Percentiles rank a stretch among this genome's conserved stretches.
phyloP scores from a whole-genome alignment of 768 basidiomycete species.

The Boletus rubroflammeus region DNA sequence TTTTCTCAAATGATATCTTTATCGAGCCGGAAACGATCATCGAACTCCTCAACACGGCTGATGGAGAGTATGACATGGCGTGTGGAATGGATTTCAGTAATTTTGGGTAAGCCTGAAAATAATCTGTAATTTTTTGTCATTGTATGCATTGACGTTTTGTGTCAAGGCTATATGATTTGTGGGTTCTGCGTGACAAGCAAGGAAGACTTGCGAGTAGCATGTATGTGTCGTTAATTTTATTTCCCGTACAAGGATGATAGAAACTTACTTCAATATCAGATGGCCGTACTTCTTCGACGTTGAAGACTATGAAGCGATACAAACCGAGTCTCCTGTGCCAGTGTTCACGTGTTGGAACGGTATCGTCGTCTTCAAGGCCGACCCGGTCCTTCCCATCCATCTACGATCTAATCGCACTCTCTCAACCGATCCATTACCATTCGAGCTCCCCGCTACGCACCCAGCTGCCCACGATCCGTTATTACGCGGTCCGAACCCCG shows the following conservation, averaged over 20 bases:
- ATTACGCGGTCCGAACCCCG: slow-evolving; percentile 15
- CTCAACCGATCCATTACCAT: slow-evolving; percentile 30
- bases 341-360: slow-evolving; percentile 48
- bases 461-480: slow-evolving; percentile 9
- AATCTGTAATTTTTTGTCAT: not conserved
- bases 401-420: slow-evolving; percentile 38
- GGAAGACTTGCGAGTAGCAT: slow-evolving; percentile 15
- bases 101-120: slow-evolving; percentile 30
- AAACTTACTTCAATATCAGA: not conserved
- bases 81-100: slow-evolving; percentile 40
- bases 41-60: slow-evolving; percentile 37
- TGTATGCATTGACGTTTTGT: not conserved
- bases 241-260: not conserved
- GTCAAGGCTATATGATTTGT: slow-evolving; percentile 20
- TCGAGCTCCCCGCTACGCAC: slow-evolving; percentile 10
- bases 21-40: slow-evolving; percentile 39
- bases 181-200: slow-evolving; percentile 22
- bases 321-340: slow-evolving; percentile 38
- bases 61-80: slow-evolving; percentile 41
- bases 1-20: slow-evolving; percentile 43
- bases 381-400: slow-evolving; percentile 39
- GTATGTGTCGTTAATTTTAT: not conserved
- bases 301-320: slow-evolving; percentile 34
- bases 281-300: slow-evolving; percentile 44
- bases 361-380: slow-evolving; percentile 38